A percentile compares a stretch with the other conserved stretches of the same genome.
phyloP scores from a whole-genome alignment of 352 stramenopile genomes.

The Thraustochytrium striatum region DNA sequence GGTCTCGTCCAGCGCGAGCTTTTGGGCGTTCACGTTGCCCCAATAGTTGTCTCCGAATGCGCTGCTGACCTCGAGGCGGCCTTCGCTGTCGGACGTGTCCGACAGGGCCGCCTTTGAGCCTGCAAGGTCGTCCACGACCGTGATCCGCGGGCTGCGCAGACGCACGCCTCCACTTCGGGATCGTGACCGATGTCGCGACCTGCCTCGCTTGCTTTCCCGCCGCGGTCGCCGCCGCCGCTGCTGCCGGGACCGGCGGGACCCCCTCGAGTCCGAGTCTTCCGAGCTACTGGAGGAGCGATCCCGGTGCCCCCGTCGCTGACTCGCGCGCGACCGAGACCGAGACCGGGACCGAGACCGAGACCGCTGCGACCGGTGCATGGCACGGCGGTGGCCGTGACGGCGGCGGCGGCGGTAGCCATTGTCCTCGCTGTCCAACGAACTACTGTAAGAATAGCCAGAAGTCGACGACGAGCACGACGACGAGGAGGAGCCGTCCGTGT shows the following conservation, averaged over 20 bases:
- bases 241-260: background rate
- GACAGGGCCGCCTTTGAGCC: background rate
- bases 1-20: background rate
- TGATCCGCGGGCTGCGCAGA: slow-evolving; percentile 2
- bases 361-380: background rate
- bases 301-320: background rate
- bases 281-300: background rate
- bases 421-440: background rate
- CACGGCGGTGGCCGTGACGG: background rate
- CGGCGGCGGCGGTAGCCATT: no score
- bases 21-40: background rate
- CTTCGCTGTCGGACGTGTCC: background rate
- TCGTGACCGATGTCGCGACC: background rate
- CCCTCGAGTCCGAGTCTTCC: background rate
- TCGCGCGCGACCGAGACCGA: background rate
- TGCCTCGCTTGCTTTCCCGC: background rate
- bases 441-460: background rate
- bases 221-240: background rate
- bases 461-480: background rate
- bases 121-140: background rate
- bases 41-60: background rate
- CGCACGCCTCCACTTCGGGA: background rate
- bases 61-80: background rate
- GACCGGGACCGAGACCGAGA: slow-evolving; percentile 7
- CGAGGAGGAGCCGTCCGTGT: background rate